A percentile compares a stretch with the other conserved stretches of the same genome.
Evolutionary conservation across 768 basidiomycete genomes (phyloP).

Genomic region (Pleurotus cornucopiae): DNA sequence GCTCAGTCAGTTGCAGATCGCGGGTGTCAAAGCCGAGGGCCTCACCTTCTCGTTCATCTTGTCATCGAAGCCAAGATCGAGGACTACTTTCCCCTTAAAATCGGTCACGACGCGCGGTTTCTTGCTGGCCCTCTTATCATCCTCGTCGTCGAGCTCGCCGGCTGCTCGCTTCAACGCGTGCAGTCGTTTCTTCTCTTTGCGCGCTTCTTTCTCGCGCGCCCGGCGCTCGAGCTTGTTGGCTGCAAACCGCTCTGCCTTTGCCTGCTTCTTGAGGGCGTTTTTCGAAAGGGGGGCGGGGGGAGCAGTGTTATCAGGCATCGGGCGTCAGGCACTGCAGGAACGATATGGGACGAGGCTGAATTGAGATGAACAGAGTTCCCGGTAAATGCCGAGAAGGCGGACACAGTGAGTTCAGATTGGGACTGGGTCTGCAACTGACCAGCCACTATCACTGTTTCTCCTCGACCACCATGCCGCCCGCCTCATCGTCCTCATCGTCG

Average conservation of each 20-base stretch:
- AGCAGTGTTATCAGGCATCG: conserved; percentile 6
- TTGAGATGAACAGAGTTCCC: neutral
- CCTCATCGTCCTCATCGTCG: neutral
- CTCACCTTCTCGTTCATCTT: conserved; percentile 88
- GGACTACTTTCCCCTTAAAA: conserved; percentile 57
- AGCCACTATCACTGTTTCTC: conserved; percentile 7
- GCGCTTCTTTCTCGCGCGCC: conserved; percentile 71
- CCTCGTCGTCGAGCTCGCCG: conserved; percentile 49
- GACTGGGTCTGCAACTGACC: conserved; percentile 1
- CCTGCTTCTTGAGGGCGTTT: conserved; percentile 72
- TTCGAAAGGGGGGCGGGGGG: conserved; percentile 53
- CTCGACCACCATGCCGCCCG: neutral
- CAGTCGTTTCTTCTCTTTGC: conserved; percentile 67
- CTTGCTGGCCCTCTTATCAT: conserved; percentile 21
- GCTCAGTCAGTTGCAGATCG: conserved; percentile 3
- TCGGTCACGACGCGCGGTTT: conserved; percentile 17
- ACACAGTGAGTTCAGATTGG: neutral
- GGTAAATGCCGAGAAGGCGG: conserved; percentile 1
- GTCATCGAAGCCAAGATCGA: conserved; percentile 92
- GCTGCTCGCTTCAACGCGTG: conserved; percentile 58
- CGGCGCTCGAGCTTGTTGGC: conserved; percentile 71
- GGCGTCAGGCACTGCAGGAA: neutral
- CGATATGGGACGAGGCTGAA: neutral
- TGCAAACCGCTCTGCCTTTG: conserved; percentile 63
- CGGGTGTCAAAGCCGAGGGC: neutral